Base-by-base conservation (phyloP, 2,329 filamentous ascomycete genomes). In the Pseudocercospora ulei region DNA sequence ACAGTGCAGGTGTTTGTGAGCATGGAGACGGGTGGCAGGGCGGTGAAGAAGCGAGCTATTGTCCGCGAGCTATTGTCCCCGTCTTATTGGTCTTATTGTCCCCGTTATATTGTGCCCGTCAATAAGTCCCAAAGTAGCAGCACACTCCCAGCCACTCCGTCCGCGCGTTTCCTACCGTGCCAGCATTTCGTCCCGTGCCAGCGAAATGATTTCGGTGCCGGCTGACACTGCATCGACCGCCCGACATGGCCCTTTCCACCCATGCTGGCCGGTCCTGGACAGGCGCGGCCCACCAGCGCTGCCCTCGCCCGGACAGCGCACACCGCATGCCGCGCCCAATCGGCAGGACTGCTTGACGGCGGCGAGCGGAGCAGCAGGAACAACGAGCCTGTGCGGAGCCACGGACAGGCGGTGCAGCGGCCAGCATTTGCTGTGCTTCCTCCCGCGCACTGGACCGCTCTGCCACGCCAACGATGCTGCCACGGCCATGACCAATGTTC, bases 281-380 rank as follows among this genome's bases (percentile, higher is more conserved):
- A 16, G n/a, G 18, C 9, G 30, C 17, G n/a, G 9, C 11, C 23
- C 30, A 33, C 18, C 30, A 33, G 30, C 18, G 30, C 30, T 33
- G 8, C 30, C 29, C 30, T 30, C 26, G 29, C 19, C 23, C 18
- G 26, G 45, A 42, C 45, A 48, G 34, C 45, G 45, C 45, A 48
- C 45, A 30, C 34, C 45, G 45, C 45, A 44, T 43, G 22, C 23
- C 40, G 28, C 31, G 36, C 33, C 45, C 44, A 47, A 47, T 47
- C 44, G 41, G 44, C 39, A 39, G 12, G 37, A 44, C 23, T 20
- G 26, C 27, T 38, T 14, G 31, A 35, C 29, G 39, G 36, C 38
- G 39, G 29, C 9, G 25, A 43, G 35, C 40, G 40, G 35, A 39
- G 40, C 40, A 38, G 30, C 16, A 20, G 34, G 30, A 37, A 35